Evolutionary conservation across 2,329 filamentous ascomycete genomes (phyloP).

Genomic region (Epichloe aotearoae): DNA sequence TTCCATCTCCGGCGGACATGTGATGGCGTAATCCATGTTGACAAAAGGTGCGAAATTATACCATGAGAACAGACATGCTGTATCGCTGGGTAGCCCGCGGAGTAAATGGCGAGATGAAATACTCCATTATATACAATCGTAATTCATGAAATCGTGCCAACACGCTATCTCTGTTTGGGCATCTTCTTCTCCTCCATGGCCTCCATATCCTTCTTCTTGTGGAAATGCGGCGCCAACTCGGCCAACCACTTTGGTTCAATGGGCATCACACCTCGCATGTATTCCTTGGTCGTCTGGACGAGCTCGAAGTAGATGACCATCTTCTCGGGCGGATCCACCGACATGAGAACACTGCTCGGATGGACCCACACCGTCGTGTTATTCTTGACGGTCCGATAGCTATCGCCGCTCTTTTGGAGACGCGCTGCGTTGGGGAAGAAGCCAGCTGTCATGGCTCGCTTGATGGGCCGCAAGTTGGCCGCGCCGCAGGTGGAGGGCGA

Average conservation of each 20-base stretch:
- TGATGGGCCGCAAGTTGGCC: slow-evolving; percentile 60
- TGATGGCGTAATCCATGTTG: too few species aligned
- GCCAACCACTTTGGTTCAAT: slow-evolving; percentile 74
- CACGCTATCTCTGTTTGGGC: slow-evolving; percentile 21
- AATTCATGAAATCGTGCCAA: not conserved
- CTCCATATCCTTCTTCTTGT: slow-evolving; percentile 85
- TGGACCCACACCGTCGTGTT: slow-evolving; percentile 85
- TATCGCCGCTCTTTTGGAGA: slow-evolving; percentile 70
- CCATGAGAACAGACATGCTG: too few species aligned
- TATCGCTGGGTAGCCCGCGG: not conserved
- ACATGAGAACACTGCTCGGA: slow-evolving; percentile 69
- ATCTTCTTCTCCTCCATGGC: slow-evolving; percentile 62
- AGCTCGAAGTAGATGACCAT: slow-evolving; percentile 82
- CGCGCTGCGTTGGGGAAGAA: slow-evolving; percentile 91
- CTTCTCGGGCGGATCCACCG: slow-evolving; percentile 60
- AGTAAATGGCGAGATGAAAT: not conserved
- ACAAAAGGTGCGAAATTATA: too few species aligned
- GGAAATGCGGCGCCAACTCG: slow-evolving; percentile 87
- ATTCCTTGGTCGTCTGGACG: slow-evolving; percentile 77
- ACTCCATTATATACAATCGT: not conserved
- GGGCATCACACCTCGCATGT: slow-evolving; percentile 78
- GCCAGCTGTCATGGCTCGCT: slow-evolving; percentile 76
- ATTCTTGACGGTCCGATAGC: slow-evolving; percentile 85
- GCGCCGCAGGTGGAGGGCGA: slow-evolving; percentile 54
- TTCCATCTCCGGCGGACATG: too few species aligned